These are phyloP conservation scores for Asterella californica DNA, from an alignment of 225 moss, liverwort and hornwort genomes.

Conservation along the genomic window DNA sequence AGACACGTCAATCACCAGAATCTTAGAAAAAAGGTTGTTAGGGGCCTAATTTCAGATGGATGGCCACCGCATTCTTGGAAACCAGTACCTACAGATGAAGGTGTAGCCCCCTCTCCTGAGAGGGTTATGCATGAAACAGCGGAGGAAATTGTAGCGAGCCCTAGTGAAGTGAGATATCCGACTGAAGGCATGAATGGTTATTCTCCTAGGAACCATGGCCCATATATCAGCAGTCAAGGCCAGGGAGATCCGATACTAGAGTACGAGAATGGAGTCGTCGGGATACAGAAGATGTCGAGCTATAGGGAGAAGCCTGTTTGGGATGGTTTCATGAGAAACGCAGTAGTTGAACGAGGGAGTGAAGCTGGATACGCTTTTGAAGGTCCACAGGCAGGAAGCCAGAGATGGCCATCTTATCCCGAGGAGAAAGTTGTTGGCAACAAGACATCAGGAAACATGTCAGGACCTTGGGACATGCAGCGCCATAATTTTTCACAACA, in stretches of 20 bases:
- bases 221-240: background rate
- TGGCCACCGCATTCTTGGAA: conserved; percentile 38
- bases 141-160: conserved; percentile 7
- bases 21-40: conserved; percentile 21
- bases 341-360: background rate
- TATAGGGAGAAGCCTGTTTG: background rate
- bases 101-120: conserved; percentile 4
- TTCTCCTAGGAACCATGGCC: conserved; percentile 2
- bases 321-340: conserved; percentile 9
- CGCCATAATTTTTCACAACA: background rate
- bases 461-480: conserved; percentile 12
- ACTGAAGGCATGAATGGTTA: conserved; percentile 2
- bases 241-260: background rate
- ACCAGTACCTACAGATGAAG: conserved; percentile 13
- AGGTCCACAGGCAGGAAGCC: background rate
- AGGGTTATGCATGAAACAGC: background rate
- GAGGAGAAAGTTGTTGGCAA: conserved; percentile 1
- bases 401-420: background rate
- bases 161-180: background rate
- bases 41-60: conserved; percentile 14
- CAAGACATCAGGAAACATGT: background rate
- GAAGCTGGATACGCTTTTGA: conserved; percentile 6
- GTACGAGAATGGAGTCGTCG: background rate
- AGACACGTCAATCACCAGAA: conserved; percentile 60
- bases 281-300: background rate